Percentiles rank a stretch among this genome's conserved stretches.
phyloP scores from a whole-genome alignment of 176 grass and related monocot genomes.

The Triticum turgidum region DNA sequence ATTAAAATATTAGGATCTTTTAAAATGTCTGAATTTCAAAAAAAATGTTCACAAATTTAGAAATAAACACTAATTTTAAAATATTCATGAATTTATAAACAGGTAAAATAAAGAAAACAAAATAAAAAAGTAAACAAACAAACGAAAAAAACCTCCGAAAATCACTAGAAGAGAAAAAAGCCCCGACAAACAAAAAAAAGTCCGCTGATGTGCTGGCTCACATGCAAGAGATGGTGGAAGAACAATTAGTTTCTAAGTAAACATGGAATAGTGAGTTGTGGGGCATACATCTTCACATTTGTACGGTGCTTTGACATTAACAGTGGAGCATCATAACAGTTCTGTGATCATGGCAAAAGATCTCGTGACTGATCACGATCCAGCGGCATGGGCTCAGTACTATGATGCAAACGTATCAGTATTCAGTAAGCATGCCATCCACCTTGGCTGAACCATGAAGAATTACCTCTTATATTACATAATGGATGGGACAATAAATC shows the following conservation, averaged over 20 bases:
- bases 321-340: neutral
- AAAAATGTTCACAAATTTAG: no score
- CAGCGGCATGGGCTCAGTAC: neutral
- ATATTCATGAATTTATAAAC: no score
- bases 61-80: no score
- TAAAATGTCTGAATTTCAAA: no score
- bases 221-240: neutral
- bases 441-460: neutral
- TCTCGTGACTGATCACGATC: neutral
- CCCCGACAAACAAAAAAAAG: no score
- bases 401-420: neutral
- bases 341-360: slow-evolving; percentile 16
- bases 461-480: neutral
- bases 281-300: neutral
- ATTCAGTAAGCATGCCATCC: neutral
- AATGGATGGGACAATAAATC: neutral
- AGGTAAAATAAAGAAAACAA: no score
- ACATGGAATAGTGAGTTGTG: slow-evolving; percentile 3
- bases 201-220: no score
- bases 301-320: slow-evolving; percentile 12
- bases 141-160: no score
- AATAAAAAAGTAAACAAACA: no score
- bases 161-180: no score
- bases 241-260: neutral
- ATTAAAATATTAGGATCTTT: no score